phyloP scores from a whole-genome alignment of 129 eudicot genomes.

The Centrapalus pauciflorus region DNA sequence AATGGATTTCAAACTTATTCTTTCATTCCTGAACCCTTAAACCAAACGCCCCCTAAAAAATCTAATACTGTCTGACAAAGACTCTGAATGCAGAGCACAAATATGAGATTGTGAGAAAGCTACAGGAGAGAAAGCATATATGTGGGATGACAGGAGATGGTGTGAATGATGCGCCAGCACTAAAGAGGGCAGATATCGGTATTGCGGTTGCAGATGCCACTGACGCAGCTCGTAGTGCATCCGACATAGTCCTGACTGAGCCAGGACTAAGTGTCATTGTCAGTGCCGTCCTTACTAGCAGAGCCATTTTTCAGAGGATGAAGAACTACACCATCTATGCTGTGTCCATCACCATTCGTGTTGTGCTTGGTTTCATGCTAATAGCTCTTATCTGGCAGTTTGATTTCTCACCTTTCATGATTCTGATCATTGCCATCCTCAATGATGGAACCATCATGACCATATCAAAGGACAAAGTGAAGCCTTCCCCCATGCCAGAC shows the following conservation, averaged over 20 bases:
- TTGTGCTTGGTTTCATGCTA: conserved; percentile 82
- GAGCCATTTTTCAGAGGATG: conserved; percentile 93
- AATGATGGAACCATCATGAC: conserved; percentile 96
- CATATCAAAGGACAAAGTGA: conserved; percentile 80
- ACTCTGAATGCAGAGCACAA: conserved; percentile 67
- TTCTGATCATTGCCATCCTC: conserved; percentile 75
- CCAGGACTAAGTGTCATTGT: conserved; percentile 82
- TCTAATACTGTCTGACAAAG: conserved; percentile 1
- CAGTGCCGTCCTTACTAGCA: conserved; percentile 72
- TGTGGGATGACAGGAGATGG: conserved; percentile 98
- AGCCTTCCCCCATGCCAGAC: conserved; percentile 84
- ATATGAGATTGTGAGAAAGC: conserved; percentile 83
- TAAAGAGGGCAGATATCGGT: conserved; percentile 82
- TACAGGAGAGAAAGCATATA: conserved; percentile 77
- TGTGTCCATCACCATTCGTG: conserved; percentile 84
- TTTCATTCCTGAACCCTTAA: too few species aligned
- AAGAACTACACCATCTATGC: conserved; percentile 91
- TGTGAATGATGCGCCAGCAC: conserved; percentile 88
- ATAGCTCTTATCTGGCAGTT: conserved; percentile 82
- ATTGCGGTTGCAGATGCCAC: conserved; percentile 93
- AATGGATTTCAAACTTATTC: too few species aligned
- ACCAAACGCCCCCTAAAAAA: too few species aligned
- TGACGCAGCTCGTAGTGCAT: conserved; percentile 85
- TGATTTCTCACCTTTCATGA: conserved; percentile 89
- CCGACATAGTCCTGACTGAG: conserved; percentile 79